Conservation (phyloP, 306 rosid species). For the Pterocarpus santalinus region DNA sequence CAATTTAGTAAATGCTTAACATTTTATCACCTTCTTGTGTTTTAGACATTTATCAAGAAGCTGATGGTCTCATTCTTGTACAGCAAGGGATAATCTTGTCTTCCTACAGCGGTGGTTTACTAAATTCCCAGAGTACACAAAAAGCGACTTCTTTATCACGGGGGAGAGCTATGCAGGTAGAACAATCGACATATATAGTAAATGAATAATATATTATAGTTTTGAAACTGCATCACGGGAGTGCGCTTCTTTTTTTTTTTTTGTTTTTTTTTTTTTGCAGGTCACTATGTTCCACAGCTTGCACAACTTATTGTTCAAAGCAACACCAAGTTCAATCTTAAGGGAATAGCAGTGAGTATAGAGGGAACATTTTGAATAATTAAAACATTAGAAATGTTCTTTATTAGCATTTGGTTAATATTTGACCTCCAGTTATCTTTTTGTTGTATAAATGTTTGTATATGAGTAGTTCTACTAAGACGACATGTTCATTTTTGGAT, state of each 20-base stretch:
- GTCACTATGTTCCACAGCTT: slow-evolving; percentile 82
- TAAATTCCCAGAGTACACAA: slow-evolving; percentile 59
- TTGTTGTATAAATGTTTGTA: too few species aligned
- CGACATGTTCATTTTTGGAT: too few species aligned
- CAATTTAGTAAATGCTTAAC: too few species aligned
- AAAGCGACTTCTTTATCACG: slow-evolving; percentile 61
- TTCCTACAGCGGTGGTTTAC: slow-evolving; percentile 66
- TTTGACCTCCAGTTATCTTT: too few species aligned
- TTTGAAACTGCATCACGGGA: too few species aligned
- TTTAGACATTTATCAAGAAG: too few species aligned
- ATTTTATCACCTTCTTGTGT: too few species aligned
- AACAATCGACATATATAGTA: too few species aligned
- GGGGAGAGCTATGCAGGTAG: slow-evolving; percentile 65
- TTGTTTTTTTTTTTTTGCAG: slow-evolving; percentile 38
- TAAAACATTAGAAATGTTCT: background rate
- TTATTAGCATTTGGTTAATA: too few species aligned
- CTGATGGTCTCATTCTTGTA: background rate
- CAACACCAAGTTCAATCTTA: slow-evolving; percentile 50
- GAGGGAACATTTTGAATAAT: background rate
- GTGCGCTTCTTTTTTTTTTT: too few species aligned
- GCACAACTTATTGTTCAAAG: slow-evolving; percentile 61
- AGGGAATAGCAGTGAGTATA: slow-evolving; percentile 72
- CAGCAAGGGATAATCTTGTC: slow-evolving; percentile 70
- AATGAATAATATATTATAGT: too few species aligned
- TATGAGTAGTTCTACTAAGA: too few species aligned